Evolutionary conservation across 805 yeast genomes (phyloP), one percentile per base, ranked within the genome.

Genomic region (Lachancea meyersii): DNA sequence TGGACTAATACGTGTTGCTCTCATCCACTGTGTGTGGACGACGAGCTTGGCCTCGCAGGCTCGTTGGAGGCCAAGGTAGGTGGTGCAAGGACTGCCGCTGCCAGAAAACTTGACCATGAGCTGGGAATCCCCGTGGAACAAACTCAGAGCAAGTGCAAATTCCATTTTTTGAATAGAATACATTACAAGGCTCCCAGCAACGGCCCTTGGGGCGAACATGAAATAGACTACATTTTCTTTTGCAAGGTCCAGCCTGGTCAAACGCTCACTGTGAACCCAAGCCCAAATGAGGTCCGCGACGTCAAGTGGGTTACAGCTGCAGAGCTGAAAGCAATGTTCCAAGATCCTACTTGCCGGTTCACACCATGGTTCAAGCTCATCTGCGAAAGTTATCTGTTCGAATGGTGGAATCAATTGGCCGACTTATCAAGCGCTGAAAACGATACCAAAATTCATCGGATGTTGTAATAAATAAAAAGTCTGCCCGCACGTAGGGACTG

Each of bases 1-100:
- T 93, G 99, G 99, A 93, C 99, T 20, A 93, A 93, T 64, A 93
- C 99, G 1, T 93, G 99, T 67, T 93, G 99, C 64, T 89, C 97
- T 1, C 99, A 93, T 63, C 99, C 99, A 8, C 71, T 93, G 41
- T 87, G 96, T 42, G 77, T 87, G 27, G 75, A 80, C 30, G 69
- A 77, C 28, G 99, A 93, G 64, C 69, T 88, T 59, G 97, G 97
- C 9, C 58, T 68, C 32, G 46, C 48, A 3, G 55, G 60, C 27
- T 65, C 67, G 37, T 70, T 89, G 45, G 64, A 68, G 5, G 67
- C 71, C 27, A 85, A 94, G 7, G 70, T 91, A 6, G 64, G 65
- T 21, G 98, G 98, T 45, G 95, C 78, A 41, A 84, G 79, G 58
- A 69, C 71, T 32, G 98, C 98, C 2, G 97, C 97, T 3, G 83